These are phyloP conservation scores for Neurospora sp. DNA, from an alignment of 495 filamentous ascomycete genomes.

Conservation along the genomic window DNA sequence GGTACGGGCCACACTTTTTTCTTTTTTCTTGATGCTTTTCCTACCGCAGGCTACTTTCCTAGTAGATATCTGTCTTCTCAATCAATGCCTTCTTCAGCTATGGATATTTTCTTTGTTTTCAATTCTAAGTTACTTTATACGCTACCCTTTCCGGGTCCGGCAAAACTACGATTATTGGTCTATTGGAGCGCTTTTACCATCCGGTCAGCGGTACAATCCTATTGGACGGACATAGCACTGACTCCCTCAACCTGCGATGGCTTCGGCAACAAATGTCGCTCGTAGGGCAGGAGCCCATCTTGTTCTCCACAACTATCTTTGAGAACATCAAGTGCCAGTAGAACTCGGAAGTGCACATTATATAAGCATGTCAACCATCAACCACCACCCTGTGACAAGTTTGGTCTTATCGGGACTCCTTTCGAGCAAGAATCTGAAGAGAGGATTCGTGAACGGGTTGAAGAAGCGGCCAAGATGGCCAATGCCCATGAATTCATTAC, in stretches of 20 bases:
- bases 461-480: conserved; percentile 77
- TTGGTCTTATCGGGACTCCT: conserved; percentile 52
- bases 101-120: no score
- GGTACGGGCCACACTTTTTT: no score
- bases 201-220: conserved; percentile 43
- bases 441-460: conserved; percentile 52
- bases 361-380: no score
- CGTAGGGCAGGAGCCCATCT: conserved; percentile 55
- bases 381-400: no score
- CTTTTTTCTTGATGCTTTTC: conserved; percentile 29
- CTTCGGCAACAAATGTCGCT: conserved; percentile 69
- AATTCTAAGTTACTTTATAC: no score
- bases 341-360: no score
- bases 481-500: conserved; percentile 84
- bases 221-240: conserved; percentile 45
- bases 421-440: conserved; percentile 44
- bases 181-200: conserved; percentile 82
- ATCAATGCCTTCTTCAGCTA: no score
- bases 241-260: conserved; percentile 74
- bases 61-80: no score
- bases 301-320: conserved; percentile 50
- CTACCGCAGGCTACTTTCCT: no score
- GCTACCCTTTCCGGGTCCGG: conserved; percentile 59
- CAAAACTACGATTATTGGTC: conserved; percentile 80
- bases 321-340: conserved; percentile 72